Evolutionary conservation across 2,329 filamentous ascomycete species (phyloP), one percentile per base, ranked within the genome.

Genomic region (Ceratocystis alfenasii): DNA sequence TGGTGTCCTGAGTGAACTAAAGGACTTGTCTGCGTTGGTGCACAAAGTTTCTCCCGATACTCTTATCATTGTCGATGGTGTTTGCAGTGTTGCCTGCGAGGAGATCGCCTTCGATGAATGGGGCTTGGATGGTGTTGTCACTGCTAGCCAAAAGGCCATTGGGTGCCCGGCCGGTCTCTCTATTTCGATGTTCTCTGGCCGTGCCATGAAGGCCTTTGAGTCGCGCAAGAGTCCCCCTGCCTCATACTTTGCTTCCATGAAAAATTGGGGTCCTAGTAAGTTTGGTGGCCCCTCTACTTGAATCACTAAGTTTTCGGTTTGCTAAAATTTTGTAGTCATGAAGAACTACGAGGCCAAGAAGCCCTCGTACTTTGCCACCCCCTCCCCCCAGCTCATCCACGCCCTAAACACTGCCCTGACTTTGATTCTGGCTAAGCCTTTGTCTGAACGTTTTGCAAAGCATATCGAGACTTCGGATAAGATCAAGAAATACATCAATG

Each of bases 271-370:
- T 66, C 93, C 93, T 60, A 94, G 87, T 90, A 80, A 72, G 83
- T 76, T 66, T 66, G 12, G n/a, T 10, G 1, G 10, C 45, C 33
- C 10, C 28, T 45, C 22, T 33, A 8, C 59, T 33, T 15, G 10
- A 7, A 15, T 25, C 33, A 55, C 25, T 67, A 70, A 33, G 10
- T 50, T 20, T 20, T n/a, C 70, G 66, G 12, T 20, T 22, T 63
- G 25, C 62, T 45, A 55, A 22, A 20, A 62, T 25, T 22, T 10
- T 28, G 30, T 17, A 89, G 88, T 99, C 76, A 97, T 99, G 93
- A 86, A 94, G 79, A 97, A 96, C 79, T 99, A 99, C 77, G 94
- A 99, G 79, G 90, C 90, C 69, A 90, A 92, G 80, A 99, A 97
- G 80, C 85, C 94, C 46, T 95, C 91, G 1, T 99, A 99, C 81